Conservation (phyloP, 1,284 basidiomycete genomes). For the Cryptococcus maquisensis region DNA sequence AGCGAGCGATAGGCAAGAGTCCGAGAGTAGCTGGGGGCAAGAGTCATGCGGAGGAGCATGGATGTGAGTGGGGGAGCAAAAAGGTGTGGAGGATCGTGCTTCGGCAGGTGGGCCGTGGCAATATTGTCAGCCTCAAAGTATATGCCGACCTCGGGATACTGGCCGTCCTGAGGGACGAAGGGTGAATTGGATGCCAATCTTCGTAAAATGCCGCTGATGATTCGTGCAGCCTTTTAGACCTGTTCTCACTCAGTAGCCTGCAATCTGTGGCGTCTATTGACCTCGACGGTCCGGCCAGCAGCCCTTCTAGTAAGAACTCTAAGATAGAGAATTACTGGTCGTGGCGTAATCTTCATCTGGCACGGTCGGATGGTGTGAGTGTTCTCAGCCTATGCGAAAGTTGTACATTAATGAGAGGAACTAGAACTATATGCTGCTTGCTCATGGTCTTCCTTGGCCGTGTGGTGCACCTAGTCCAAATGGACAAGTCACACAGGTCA, state of each 20-base stretch:
- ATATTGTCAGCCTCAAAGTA: constrained; percentile 31
- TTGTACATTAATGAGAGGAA: background rate
- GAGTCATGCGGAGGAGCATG: background rate
- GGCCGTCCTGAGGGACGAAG: constrained; percentile 35
- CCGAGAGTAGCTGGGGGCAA: background rate
- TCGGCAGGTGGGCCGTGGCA: constrained; percentile 21
- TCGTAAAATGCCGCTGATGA: background rate
- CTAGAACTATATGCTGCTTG: constrained; percentile 16
- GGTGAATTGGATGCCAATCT: constrained; percentile 21
- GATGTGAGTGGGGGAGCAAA: background rate
- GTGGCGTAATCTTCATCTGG: constrained; percentile 34
- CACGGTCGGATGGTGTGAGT: constrained; percentile 24
- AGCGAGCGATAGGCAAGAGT: constrained; percentile 10
- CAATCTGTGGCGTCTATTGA: constrained; percentile 12
- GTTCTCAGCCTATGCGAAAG: background rate
- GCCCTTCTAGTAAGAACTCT: constrained; percentile 17
- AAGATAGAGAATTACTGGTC: constrained; percentile 26
- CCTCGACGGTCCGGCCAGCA: constrained; percentile 11
- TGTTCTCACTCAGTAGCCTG: constrained; percentile 26
- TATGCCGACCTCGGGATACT: constrained; percentile 27
- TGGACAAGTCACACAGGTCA: constrained; percentile 39
- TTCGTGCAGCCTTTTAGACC: constrained; percentile 28
- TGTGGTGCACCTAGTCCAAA: constrained; percentile 36
- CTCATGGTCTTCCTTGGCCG: constrained; percentile 39
- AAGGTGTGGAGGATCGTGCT: constrained; percentile 23